Percentiles rank a stretch among this genome's conserved stretches.
These are phyloP conservation scores for Hsuehochloa calcarea DNA, from an alignment of 176 grass and related monocot genomes.

Conservation along the genomic window DNA sequence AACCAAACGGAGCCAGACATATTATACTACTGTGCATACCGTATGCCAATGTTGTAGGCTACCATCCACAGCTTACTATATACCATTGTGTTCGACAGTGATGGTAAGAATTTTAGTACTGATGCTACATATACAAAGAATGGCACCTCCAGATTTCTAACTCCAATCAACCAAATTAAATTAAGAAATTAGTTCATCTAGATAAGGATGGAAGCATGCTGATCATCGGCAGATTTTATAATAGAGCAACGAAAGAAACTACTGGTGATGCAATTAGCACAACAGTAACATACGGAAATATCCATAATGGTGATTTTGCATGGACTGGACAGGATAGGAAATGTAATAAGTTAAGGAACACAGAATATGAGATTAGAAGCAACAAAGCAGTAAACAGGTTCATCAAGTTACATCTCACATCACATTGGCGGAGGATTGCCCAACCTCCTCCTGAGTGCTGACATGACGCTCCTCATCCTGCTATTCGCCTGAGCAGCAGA, in stretches of 20 bases:
- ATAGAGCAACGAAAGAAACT: neutral
- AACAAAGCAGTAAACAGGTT: conserved; percentile 28
- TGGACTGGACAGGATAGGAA: neutral
- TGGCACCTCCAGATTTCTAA: neutral
- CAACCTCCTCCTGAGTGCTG: conserved; percentile 48
- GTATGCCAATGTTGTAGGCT: neutral
- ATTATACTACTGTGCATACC: neutral
- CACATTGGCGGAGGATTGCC: conserved; percentile 39
- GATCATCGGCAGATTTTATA: neutral
- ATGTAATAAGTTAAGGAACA: conserved; percentile 42
- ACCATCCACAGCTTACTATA: neutral
- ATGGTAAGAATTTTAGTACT: neutral
- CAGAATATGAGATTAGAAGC: conserved; percentile 25
- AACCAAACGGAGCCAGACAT: neutral
- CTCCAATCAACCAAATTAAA: neutral
- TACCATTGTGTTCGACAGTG: neutral
- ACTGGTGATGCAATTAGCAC: conserved; percentile 8
- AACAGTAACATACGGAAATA: neutral
- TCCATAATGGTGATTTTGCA: conserved; percentile 27
- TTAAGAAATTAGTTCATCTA: neutral
- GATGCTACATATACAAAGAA: neutral
- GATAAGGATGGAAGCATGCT: neutral
- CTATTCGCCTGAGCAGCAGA: conserved; percentile 29
- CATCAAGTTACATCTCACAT: conserved; percentile 41
- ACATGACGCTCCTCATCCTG: conserved; percentile 59